Percentiles rank a stretch among this genome's conserved stretches.
These are phyloP conservation scores for Geopyxis carbonaria DNA, from an alignment of 495 filamentous ascomycete species.

Conservation along the genomic window DNA sequence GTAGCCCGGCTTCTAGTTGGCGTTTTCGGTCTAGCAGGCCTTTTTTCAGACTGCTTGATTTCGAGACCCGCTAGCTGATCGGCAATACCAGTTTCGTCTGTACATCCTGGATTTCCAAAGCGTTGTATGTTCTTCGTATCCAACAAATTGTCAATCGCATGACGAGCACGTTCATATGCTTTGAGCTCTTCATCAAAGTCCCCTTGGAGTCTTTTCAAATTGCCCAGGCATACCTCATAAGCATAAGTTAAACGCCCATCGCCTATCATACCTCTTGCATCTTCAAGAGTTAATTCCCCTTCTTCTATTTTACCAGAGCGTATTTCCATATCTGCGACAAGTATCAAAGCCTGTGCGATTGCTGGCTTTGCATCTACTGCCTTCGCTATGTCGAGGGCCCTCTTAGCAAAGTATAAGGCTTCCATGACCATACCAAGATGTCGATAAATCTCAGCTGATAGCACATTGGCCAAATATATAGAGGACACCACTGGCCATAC, in stretches of 20 bases:
- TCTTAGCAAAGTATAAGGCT: constrained; percentile 74
- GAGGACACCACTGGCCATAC: constrained; percentile 69
- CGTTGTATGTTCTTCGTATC: constrained; percentile 10
- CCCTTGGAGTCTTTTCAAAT: constrained; percentile 15
- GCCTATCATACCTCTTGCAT: constrained; percentile 31
- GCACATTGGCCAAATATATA: constrained; percentile 48
- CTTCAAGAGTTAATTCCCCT: constrained; percentile 41
- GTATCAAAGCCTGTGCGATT: constrained; percentile 35
- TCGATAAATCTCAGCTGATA: constrained; percentile 58
- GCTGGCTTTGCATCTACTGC: constrained; percentile 46
- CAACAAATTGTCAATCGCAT: constrained; percentile 13
- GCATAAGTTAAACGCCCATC: constrained; percentile 33
- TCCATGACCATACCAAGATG: constrained; percentile 77
- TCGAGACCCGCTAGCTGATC: constrained; percentile 25
- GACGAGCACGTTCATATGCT: constrained; percentile 24
- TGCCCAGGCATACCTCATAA: constrained; percentile 29
- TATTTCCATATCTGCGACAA: constrained; percentile 47
- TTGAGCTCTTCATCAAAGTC: constrained; percentile 23
- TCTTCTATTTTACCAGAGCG: constrained; percentile 44
- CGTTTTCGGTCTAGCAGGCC: constrained; percentile 11
- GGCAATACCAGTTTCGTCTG: no score
- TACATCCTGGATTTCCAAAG: neutral
- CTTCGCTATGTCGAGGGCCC: constrained; percentile 62
- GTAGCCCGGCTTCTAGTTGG: constrained; percentile 16
- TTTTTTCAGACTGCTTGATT: constrained; percentile 26